These are phyloP conservation scores for Phytophthora capsici DNA, from an alignment of 352 stramenopile genomes.

Conservation along the genomic window DNA sequence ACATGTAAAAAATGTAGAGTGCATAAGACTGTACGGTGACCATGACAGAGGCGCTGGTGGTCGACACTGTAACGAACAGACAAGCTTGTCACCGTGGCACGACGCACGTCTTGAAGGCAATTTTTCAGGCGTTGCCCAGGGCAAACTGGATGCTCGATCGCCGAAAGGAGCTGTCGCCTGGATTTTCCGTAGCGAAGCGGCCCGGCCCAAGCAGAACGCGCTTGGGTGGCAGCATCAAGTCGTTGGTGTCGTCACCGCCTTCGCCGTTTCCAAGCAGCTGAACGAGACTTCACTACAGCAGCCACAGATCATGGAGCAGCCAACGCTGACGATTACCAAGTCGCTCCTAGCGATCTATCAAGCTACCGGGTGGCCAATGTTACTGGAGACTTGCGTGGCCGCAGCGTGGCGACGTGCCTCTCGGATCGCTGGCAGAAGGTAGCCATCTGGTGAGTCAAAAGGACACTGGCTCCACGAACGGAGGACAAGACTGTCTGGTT, in stretches of 20 bases:
- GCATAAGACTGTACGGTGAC: too few species aligned
- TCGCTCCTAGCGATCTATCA: neutral
- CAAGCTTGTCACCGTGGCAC: conserved; percentile 11
- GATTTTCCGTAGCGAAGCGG: conserved; percentile 20
- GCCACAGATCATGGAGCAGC: conserved; percentile 19
- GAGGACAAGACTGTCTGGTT: neutral
- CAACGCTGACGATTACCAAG: conserved; percentile 27
- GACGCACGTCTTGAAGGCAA: conserved; percentile 22
- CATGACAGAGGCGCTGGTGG: conserved; percentile 11
- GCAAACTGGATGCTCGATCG: conserved; percentile 26
- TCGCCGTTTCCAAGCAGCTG: conserved; percentile 5
- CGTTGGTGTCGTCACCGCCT: neutral
- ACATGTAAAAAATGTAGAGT: too few species aligned
- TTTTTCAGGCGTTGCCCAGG: conserved; percentile 23
- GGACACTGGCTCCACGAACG: conserved; percentile 25
- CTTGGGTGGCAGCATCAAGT: neutral
- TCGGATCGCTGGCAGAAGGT: conserved; percentile 1
- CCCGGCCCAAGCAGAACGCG: conserved; percentile 5
- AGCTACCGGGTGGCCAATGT: conserved; percentile 11
- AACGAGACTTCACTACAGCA: conserved; percentile 1
- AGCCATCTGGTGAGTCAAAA: conserved; percentile 32
- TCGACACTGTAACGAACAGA: neutral
- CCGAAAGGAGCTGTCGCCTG: conserved; percentile 26
- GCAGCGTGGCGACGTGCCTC: neutral
- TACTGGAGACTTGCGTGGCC: conserved; percentile 16